Evolutionary conservation across 306 rosid genomes (phyloP).

Genomic region (Benincasa hispida): DNA sequence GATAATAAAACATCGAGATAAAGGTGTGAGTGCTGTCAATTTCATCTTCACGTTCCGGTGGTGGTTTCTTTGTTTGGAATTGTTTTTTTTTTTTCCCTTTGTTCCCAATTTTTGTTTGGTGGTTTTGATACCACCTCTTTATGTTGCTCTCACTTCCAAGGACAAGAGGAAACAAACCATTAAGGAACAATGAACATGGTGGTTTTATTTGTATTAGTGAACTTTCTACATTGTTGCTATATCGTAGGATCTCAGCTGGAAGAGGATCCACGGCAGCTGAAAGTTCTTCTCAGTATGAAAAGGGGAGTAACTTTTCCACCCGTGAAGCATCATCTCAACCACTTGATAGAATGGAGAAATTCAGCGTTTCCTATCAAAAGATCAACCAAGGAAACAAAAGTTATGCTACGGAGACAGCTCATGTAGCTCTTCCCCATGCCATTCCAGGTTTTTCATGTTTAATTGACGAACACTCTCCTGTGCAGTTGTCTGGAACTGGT

Average conservation of each 20-base stretch:
- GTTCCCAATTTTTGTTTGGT: neutral
- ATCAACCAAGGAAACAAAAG: constrained; percentile 43
- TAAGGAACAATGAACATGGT: neutral
- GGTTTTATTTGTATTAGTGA: neutral
- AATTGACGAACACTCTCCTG: constrained; percentile 46
- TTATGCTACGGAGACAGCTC: constrained; percentile 32
- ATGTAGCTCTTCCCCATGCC: constrained; percentile 48
- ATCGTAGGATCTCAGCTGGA: constrained; percentile 35
- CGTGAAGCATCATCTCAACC: constrained; percentile 20
- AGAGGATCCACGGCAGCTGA: constrained; percentile 19
- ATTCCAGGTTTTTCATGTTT: constrained; percentile 52
- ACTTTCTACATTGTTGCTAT: constrained; percentile 9
- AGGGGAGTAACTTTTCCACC: constrained; percentile 17
- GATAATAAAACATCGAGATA: neutral
- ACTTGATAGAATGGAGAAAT: constrained; percentile 30
- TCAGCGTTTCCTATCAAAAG: constrained; percentile 59
- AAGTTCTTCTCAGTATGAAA: constrained; percentile 18
- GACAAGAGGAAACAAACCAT: neutral
- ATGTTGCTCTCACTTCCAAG: neutral
- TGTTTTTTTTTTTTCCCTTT: neutral
- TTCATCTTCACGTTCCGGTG: neutral
- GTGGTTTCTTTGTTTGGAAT: neutral
- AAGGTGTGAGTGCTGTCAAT: neutral
- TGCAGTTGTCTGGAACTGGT: constrained; percentile 17
- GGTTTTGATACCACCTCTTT: neutral